Evolutionary conservation across 176 grass and related monocot genomes (phyloP), one percentile per base, ranked within the genome.

Genomic region (Carex littledalei): DNA sequence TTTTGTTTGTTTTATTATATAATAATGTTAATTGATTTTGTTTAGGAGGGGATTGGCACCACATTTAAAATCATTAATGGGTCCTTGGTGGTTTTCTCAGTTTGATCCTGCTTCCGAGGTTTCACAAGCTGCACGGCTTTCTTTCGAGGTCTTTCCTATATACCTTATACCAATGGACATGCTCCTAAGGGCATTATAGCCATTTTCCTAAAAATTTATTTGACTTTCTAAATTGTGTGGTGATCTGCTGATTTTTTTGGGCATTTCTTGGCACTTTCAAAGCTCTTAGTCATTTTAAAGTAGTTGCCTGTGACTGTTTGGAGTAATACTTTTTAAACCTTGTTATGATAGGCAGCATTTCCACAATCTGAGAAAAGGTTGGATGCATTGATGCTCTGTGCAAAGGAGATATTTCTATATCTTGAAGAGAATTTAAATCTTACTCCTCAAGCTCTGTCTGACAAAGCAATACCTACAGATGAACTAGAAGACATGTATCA

Each of bases 21-120:
- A 70, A 86, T 14, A 70, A 78, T 35, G 63, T 66, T 84, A 41
- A 70, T 63, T 34, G 14, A 71, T 10, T 47, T 80, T 88, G 70
- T 90, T 72, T 84, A 98, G 95, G 95, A 94, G 89, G 80, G 95
- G 92, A 54, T 90, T 98, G 77, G 92, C 95, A 78, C 92, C 93
- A 43, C 91, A 98, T 84, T 84, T 98, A 39, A 98, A 94, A 88
- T 90, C 89, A 84, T 88, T 98, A 69, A 94, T 98, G 95, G 95
- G 95, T 43, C 91, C 95, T 64, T 98, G 95, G 95, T 98, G 95
- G 95, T 93, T 89, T 90, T 98, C 95, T 90, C 93, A 98, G 84
- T 98, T 98, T 87, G 95, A 98, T 85, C 93, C 95, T 79, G 85
- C 85, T 86, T 52, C 89, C 70, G 95, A 98, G 86, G 92, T 98